Evolutionary conservation across 805 yeast genomes (phyloP).

Genomic region (Grigorovia humatica): DNA sequence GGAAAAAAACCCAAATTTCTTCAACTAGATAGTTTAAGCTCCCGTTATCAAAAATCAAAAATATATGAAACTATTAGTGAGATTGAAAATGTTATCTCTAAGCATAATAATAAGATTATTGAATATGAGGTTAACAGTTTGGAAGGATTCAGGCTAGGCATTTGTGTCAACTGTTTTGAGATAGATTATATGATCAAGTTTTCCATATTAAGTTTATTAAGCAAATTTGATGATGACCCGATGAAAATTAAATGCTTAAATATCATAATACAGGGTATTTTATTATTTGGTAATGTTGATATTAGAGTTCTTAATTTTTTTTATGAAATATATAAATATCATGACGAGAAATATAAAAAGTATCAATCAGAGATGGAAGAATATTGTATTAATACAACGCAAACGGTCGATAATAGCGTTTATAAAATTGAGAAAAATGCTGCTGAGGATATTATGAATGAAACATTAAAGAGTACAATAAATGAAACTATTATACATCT

Average conservation of each 20-base stretch:
- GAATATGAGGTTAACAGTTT: slow-evolving; percentile 8
- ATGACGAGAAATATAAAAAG: not conserved
- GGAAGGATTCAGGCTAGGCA: slow-evolving; percentile 3
- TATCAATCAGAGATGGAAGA: not conserved
- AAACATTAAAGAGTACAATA: not conserved
- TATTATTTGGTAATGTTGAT: slow-evolving; percentile 37
- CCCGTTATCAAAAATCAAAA: not conserved
- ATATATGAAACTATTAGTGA: not conserved
- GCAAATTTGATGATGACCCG: slow-evolving; percentile 32
- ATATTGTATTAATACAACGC: not conserved
- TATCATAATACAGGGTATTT: slow-evolving; percentile 33
- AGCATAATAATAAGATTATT: slow-evolving; percentile 7
- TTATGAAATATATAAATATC: not conserved
- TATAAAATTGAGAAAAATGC: no score
- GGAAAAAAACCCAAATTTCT: not conserved
- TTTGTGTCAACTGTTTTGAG: slow-evolving; percentile 7
- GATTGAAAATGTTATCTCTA: not conserved
- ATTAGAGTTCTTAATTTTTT: slow-evolving; percentile 36
- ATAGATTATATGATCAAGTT: slow-evolving; percentile 32
- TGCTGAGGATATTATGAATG: not conserved
- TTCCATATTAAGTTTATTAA: slow-evolving; percentile 29
- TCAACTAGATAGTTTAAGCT: not conserved
- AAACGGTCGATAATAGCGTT: not conserved
- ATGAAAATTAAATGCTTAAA: slow-evolving; percentile 26
- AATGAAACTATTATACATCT: slow-evolving; percentile 1